These are phyloP conservation scores for Sistotremastrum niveocremeum DNA, from an alignment of 768 basidiomycete species.

Conservation along the genomic window DNA sequence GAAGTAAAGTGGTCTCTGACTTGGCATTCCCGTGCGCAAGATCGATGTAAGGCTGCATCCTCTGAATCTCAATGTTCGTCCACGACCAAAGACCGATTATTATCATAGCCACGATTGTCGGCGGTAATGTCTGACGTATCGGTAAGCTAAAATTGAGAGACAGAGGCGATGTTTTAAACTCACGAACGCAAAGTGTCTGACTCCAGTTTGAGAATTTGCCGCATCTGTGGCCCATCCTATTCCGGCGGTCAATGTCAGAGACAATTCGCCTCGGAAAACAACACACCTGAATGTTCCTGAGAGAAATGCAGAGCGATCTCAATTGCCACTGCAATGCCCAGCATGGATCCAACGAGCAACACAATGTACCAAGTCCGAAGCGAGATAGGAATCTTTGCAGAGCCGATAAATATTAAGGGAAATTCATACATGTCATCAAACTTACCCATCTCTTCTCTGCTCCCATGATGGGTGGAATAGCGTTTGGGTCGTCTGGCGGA, in stretches of 20 bases:
- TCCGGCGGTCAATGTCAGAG: neutral
- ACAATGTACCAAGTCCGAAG: constrained; percentile 35
- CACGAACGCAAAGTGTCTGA: constrained; percentile 43
- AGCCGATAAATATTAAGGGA: too few species aligned
- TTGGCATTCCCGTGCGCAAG: constrained; percentile 42
- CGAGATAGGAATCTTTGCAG: constrained; percentile 24
- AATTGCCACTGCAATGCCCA: constrained; percentile 27
- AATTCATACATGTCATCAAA: too few species aligned
- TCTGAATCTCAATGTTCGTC: constrained; percentile 46
- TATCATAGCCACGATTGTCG: constrained; percentile 34
- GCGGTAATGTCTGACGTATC: constrained; percentile 32
- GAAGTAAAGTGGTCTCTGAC: constrained; percentile 34
- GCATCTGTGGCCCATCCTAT: constrained; percentile 32
- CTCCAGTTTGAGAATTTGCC: constrained; percentile 16
- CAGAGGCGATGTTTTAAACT: constrained; percentile 8
- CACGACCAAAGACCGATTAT: constrained; percentile 40
- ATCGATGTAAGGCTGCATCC: constrained; percentile 48
- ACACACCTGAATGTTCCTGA: constrained; percentile 30
- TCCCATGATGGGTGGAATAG: too few species aligned
- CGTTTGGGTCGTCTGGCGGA: too few species aligned
- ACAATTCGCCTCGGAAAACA: neutral
- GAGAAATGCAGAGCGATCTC: constrained; percentile 35
- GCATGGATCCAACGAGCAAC: constrained; percentile 25
- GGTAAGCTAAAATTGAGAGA: neutral
- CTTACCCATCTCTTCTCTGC: too few species aligned